Conservation (phyloP, 2,329 filamentous ascomycete species). For the Ploettnerulaceae sp. region DNA sequence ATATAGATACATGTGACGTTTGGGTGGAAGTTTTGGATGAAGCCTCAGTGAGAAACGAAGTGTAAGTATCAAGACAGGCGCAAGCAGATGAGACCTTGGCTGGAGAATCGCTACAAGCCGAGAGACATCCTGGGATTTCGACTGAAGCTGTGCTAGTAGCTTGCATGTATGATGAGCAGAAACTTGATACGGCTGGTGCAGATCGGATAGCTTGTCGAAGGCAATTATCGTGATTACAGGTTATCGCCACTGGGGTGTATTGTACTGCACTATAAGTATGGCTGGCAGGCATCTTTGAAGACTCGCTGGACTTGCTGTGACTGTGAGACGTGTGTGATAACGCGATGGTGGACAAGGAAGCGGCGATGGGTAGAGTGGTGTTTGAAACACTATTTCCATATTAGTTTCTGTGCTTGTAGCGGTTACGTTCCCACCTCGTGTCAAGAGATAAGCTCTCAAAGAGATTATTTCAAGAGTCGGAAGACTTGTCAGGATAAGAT, state of each 20-base stretch:
- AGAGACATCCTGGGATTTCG: not conserved
- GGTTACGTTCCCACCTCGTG: too few species aligned
- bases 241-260: not conserved
- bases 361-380: too few species aligned
- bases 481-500: not conserved
- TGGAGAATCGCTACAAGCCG: not conserved
- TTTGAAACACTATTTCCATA: too few species aligned
- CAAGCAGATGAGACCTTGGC: constrained; percentile 2
- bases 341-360: too few species aligned
- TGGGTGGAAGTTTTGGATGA: too few species aligned
- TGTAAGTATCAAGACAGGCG: not conserved
- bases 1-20: too few species aligned
- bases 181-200: not conserved
- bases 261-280: not conserved
- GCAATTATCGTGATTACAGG: not conserved
- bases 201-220: constrained; percentile 1
- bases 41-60: not conserved
- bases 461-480: not conserved
- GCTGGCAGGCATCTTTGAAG: not conserved
- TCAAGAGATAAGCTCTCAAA: too few species aligned
- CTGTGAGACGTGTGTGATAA: too few species aligned
- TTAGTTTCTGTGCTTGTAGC: too few species aligned
- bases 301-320: too few species aligned
- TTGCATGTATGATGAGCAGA: not conserved
- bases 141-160: not conserved